Evolutionary conservation across 2,329 filamentous ascomycete species (phyloP), one percentile per base, ranked within the genome.

Genomic region (Colletotrichum lupini): DNA sequence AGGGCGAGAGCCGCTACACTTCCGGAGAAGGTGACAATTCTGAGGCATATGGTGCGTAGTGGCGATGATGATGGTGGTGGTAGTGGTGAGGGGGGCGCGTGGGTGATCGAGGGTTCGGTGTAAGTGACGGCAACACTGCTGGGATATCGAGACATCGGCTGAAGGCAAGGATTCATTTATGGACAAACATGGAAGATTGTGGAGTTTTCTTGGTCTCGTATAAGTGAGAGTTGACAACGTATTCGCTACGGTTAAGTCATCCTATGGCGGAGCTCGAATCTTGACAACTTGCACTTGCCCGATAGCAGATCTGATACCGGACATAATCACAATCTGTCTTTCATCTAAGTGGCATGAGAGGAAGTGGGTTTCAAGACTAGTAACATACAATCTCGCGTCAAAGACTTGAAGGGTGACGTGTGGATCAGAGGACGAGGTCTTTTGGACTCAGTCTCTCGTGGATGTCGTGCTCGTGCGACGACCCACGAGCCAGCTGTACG

Each of bases 21-120:
- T 3, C 85, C 87, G 22, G 87, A 87, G 1, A 80, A 84, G 53
- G 89, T 88, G 66, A 88, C 77, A 30, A 87, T 81, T 61, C 79
- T 80, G 76, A 82, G 81, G 3, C 12, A 24, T 59, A 68, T 68
- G 9, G 16, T 57, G 28, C 3, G 24, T 26, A n/a, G 3, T 12
- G 8, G 42, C 53, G 9, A 7, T 46, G 42, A 19, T 1, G 42
- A 1, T n/a, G 2, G 16, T n/a, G 12, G 4, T 7, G 2, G 16
- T n/a, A 5, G 35, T 7, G 6, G 19, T 49, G 42, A 5, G 1
- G 8, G 5, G 37, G 37, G 2, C 16, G 14, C n/a, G 3, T 49
- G 42, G 19, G 19, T 22, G 8, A 22, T 22, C 19, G 42, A 49
- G 42, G 7, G 19, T 4, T 22, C 3, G 19, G 1, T n/a, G 7